Evolutionary conservation across 164 flowering plant species (phyloP).

Genomic region (Magnolia changhungtana): DNA sequence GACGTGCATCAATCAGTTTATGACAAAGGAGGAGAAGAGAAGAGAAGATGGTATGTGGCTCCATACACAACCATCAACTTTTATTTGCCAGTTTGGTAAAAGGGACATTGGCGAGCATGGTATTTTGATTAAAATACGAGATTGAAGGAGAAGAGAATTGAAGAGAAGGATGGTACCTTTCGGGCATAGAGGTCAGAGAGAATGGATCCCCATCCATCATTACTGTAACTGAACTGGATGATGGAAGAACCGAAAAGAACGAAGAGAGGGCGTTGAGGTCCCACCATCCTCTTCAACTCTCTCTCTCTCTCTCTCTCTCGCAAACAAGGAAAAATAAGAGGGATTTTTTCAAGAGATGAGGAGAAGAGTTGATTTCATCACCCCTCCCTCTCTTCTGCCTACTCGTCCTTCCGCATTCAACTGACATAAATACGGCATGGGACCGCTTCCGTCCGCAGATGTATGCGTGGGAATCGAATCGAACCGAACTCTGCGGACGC

Average conservation of each 20-base stretch:
- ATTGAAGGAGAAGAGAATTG: background rate
- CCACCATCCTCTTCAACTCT: constrained; percentile 45
- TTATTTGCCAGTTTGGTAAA: background rate
- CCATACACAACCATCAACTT: background rate
- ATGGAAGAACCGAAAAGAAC: constrained; percentile 93
- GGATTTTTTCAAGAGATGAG: too few species aligned
- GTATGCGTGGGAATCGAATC: too few species aligned
- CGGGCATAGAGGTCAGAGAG: constrained; percentile 85
- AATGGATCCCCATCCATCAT: constrained; percentile 89
- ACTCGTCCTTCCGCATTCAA: too few species aligned
- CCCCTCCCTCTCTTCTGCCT: too few species aligned
- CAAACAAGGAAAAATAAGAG: too few species aligned
- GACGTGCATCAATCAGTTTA: background rate
- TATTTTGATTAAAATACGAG: background rate
- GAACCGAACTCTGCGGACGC: too few species aligned
- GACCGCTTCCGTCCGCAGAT: too few species aligned
- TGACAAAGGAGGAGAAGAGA: background rate
- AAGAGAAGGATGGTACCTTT: constrained; percentile 38
- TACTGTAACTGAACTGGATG: constrained; percentile 69
- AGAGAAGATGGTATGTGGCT: background rate
- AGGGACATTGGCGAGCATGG: background rate
- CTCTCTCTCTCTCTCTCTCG: background rate
- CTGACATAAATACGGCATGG: too few species aligned
- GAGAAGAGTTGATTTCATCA: too few species aligned
- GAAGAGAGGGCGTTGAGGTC: constrained; percentile 66